Conservation (phyloP, 257 asterid genomes). For the Rubia yunnanensis region DNA sequence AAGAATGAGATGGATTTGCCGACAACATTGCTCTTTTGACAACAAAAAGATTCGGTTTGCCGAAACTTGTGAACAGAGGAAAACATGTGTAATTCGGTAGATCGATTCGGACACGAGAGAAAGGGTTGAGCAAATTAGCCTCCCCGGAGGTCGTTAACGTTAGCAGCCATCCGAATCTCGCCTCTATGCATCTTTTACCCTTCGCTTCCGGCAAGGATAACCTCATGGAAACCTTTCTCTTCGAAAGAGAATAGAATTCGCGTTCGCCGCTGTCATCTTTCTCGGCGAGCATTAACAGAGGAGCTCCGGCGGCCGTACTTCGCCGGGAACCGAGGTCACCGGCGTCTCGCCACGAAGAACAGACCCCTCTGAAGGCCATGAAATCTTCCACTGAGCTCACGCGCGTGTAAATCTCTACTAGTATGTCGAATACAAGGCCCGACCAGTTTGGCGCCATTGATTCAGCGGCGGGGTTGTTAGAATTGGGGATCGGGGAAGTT, state of each 20-base stretch:
- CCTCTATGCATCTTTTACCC: background rate
- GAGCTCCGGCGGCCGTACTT: background rate
- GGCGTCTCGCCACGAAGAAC: background rate
- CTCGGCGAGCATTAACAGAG: background rate
- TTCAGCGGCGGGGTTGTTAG: too few relatives aligned
- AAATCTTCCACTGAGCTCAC: background rate
- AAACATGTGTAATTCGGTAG: background rate
- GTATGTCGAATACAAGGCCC: background rate
- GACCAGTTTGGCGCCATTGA: background rate
- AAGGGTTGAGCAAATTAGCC: background rate
- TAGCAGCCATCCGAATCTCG: background rate
- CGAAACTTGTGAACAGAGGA: background rate
- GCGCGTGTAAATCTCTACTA: background rate
- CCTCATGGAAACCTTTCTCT: background rate
- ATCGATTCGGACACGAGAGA: background rate
- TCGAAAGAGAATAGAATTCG: background rate
- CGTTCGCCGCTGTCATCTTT: background rate
- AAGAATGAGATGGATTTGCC: background rate
- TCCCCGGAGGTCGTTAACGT: background rate
- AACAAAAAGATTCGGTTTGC: background rate
- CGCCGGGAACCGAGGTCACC: background rate
- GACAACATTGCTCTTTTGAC: background rate
- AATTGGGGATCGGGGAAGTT: too few relatives aligned
- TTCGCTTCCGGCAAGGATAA: background rate
- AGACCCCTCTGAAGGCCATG: background rate